Evolutionary conservation across 1,284 basidiomycete genomes (phyloP).

Genomic region (Puccinia coronata): DNA sequence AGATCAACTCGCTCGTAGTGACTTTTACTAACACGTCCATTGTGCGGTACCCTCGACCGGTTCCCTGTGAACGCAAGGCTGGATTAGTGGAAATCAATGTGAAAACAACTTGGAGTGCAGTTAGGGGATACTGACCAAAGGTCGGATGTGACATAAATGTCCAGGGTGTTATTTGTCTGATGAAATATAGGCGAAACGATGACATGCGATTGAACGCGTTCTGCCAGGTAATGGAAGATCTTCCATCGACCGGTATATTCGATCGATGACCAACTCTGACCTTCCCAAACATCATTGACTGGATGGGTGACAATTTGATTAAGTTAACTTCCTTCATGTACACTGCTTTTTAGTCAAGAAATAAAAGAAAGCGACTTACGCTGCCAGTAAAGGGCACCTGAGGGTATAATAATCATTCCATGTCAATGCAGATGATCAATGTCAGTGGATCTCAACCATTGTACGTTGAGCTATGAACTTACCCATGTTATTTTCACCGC

Average conservation of each 20-base stretch:
- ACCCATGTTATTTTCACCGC: conserved; percentile 67
- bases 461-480: conserved; percentile 57
- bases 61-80: conserved; percentile 56
- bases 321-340: background rate
- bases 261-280: conserved; percentile 66
- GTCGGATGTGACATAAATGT: conserved; percentile 65
- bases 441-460: background rate
- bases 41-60: conserved; percentile 63
- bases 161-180: conserved; percentile 64
- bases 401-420: conserved; percentile 50
- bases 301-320: background rate
- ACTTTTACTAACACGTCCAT: conserved; percentile 61
- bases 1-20: background rate
- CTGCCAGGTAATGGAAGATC: conserved; percentile 65
- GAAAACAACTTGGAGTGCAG: background rate
- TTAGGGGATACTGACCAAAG: conserved; percentile 56
- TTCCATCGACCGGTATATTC: conserved; percentile 70
- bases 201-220: conserved; percentile 63
- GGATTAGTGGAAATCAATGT: background rate
- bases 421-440: background rate
- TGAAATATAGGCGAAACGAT: conserved; percentile 63
- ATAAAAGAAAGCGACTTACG: conserved; percentile 4
- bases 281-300: conserved; percentile 71
- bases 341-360: conserved; percentile 64
- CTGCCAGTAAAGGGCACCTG: conserved; percentile 55